Conservation (phyloP, 805 yeast species). For the Cyberlindnera sargentensis region DNA sequence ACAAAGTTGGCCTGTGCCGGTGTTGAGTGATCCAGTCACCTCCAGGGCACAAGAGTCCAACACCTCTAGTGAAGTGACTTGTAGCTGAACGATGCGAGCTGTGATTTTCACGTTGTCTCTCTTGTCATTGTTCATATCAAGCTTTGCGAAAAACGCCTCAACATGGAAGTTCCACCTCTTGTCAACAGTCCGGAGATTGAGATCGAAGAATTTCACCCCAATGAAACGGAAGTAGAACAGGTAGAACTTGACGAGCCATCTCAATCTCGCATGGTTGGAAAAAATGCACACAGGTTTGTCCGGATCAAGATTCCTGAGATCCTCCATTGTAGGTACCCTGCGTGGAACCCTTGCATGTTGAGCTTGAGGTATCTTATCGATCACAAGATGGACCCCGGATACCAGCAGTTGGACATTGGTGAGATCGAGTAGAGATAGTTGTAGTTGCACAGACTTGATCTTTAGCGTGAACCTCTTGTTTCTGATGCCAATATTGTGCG, state of each 20-base stretch:
- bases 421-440: constrained; percentile 11
- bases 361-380: constrained; percentile 1
- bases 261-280: constrained; percentile 4
- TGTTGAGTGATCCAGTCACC: constrained; percentile 11
- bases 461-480: constrained; percentile 6
- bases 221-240: constrained; percentile 21
- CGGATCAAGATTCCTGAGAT: constrained; percentile 8
- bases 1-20: constrained; percentile 15
- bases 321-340: constrained; percentile 3
- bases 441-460: constrained; percentile 11
- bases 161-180: constrained; percentile 6
- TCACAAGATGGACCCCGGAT: constrained; percentile 14
- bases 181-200: constrained; percentile 10
- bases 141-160: constrained; percentile 10
- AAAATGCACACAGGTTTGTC: constrained; percentile 14
- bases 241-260: constrained; percentile 9
- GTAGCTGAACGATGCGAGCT: constrained; percentile 13
- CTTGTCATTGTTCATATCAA: constrained; percentile 8
- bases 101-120: constrained; percentile 7
- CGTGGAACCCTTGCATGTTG: not conserved
- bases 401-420: constrained; percentile 13
- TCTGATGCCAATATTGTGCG: constrained; percentile 11
- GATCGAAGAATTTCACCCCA: constrained; percentile 14
- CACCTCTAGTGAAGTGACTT: constrained; percentile 13
- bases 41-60: constrained; percentile 17